Evolutionary conservation across 2,329 filamentous ascomycete genomes (phyloP), one percentile per base, ranked within the genome.

Genomic region (Endoconidiophora laricicola): DNA sequence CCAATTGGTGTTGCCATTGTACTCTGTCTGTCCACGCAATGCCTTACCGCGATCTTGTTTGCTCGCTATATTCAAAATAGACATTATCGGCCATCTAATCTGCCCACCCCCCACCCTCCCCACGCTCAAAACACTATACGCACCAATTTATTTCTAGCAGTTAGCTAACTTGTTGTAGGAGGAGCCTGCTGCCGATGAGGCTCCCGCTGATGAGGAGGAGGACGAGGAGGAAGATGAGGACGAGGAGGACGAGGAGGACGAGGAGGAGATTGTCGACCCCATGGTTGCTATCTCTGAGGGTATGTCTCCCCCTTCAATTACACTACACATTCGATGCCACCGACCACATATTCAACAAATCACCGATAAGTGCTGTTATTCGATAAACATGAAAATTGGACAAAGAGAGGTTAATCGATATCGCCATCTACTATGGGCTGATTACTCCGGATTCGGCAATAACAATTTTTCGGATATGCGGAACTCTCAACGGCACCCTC

Each of bases 261-360:
- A 88, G 54, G 85, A 91, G 48, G 85, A 90, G 55, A 83, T 88
- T 54, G 79, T 82, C 59, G 90, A 96, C 65, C 79, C 82, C 59
- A 93, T 94, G 76, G 85, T 88, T 55, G 76, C 78, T 66, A 69
- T 96, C 55, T 84, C 94, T 69, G 86, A 94, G 78, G 87, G 91
- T 96, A 68, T 74, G 86, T 65, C 53, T 20, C 38, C n/a, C 14
- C 44, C 41, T 38, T 39, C 40, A 18, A 26, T 29, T 33, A 42
- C 2, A 20, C 12, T 33, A 10, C 26, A 33, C 26, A 33, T 7
- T 10, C 7, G 26, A 33, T 33, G 12, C 12, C 26, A 33, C 26
- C 7, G 12, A 10, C 26, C 26, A 7, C 23, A 36, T 54, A 50
- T 24, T 52, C 49, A 41, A 48, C 42, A 38, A 44, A 36, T 36